phyloP scores from a whole-genome alignment of 768 basidiomycete genomes.

The Lentinula raphanica region DNA sequence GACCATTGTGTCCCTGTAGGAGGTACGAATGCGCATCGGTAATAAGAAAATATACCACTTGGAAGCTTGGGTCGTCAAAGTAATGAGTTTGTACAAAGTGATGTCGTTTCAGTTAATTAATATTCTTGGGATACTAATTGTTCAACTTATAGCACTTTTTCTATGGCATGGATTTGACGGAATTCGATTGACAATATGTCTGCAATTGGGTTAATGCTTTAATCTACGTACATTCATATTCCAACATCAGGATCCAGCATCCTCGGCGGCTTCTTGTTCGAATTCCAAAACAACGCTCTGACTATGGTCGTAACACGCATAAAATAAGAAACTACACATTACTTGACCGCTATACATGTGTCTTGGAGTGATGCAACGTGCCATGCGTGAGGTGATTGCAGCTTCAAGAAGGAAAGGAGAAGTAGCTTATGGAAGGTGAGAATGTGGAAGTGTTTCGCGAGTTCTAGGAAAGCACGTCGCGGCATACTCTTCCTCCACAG shows the following conservation, averaged over 20 bases:
- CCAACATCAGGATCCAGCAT: background rate
- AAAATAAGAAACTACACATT: background rate
- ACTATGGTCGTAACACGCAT: background rate
- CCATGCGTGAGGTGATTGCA: background rate
- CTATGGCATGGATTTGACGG: conserved; percentile 45
- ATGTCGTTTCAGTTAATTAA: conserved; percentile 9
- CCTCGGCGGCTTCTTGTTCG: background rate
- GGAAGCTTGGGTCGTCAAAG: conserved; percentile 95
- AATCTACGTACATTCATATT: background rate
- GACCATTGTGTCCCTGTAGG: conserved; percentile 41
- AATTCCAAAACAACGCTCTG: background rate
- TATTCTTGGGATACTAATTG: background rate
- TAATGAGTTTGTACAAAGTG: conserved; percentile 90
- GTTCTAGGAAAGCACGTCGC: background rate
- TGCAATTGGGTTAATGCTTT: background rate
- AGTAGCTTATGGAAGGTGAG: background rate
- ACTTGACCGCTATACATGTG: background rate
- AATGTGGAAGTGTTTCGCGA: background rate
- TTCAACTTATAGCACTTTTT: conserved; percentile 46
- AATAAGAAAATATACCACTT: conserved; percentile 92
- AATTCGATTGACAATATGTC: conserved; percentile 38
- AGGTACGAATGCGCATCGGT: conserved; percentile 93
- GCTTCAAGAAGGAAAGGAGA: background rate
- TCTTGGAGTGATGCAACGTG: background rate
- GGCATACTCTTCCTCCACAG: conserved; percentile 51